phyloP scores from a whole-genome alignment of 1,139 yeast species.

The Blastobotrys petasosporus region DNA sequence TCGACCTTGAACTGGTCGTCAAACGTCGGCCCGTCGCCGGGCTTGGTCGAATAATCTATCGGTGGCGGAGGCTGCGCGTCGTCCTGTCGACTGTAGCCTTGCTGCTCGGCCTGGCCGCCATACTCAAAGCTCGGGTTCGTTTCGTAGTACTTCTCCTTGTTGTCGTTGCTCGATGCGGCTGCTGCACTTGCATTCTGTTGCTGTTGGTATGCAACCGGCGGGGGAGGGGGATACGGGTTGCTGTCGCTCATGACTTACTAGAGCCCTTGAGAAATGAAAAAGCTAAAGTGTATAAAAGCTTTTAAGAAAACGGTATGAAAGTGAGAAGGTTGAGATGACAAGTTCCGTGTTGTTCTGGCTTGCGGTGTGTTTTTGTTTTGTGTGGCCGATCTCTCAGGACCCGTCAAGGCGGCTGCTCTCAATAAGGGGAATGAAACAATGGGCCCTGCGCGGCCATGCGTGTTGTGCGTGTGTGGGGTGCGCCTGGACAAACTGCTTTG shows the following conservation, averaged over 20 bases:
- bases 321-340: too few relatives aligned
- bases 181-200: conserved; percentile 9
- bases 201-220: conserved; percentile 9
- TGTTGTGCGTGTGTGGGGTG: too few relatives aligned
- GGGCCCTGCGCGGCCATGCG: too few relatives aligned
- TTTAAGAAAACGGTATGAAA: too few relatives aligned
- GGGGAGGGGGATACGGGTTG: conserved; percentile 4
- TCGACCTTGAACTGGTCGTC: conserved; percentile 62
- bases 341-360: too few relatives aligned
- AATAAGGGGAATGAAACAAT: too few relatives aligned
- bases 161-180: background rate
- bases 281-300: background rate
- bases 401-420: too few relatives aligned
- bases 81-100: conserved; percentile 16
- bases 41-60: conserved; percentile 24
- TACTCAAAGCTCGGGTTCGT: conserved; percentile 6
- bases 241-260: background rate
- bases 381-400: too few relatives aligned
- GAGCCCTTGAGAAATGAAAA: background rate
- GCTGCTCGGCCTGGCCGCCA: conserved; percentile 10
- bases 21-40: conserved; percentile 42
- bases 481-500: too few relatives aligned
- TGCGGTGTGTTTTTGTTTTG: too few relatives aligned
- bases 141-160: conserved; percentile 5
- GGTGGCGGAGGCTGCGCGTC: conserved; percentile 19